Percentiles rank a stretch among this genome's conserved stretches.
Evolutionary conservation across 2,329 filamentous ascomycete genomes (phyloP).

Genomic region (Pseudocercospora fuligena): DNA sequence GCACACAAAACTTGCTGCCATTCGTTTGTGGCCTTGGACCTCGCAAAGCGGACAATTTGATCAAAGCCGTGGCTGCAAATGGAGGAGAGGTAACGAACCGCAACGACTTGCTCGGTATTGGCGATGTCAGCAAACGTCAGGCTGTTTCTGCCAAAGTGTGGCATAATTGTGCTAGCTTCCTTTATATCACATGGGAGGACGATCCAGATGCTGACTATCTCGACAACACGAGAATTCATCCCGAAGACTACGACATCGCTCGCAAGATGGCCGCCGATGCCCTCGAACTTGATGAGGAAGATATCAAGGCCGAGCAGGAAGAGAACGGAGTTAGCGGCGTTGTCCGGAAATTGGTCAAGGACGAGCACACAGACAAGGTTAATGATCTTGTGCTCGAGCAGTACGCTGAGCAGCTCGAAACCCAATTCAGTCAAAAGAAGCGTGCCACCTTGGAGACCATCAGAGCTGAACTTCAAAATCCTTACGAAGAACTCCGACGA

Average conservation of each 20-base stretch:
- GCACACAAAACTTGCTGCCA: slow-evolving; percentile 84
- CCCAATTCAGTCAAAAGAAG: slow-evolving; percentile 91
- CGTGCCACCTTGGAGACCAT: slow-evolving; percentile 96
- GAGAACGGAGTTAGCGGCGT: slow-evolving; percentile 89
- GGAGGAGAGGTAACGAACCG: slow-evolving; percentile 83
- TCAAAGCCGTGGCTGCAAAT: slow-evolving; percentile 91
- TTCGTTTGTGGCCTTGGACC: slow-evolving; percentile 91
- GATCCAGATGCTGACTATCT: slow-evolving; percentile 80
- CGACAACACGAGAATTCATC: slow-evolving; percentile 95
- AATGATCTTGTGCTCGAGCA: slow-evolving; percentile 96
- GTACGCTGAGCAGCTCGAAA: slow-evolving; percentile 93
- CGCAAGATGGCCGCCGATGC: slow-evolving; percentile 99
- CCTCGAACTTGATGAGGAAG: slow-evolving; percentile 93
- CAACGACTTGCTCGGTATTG: slow-evolving; percentile 86
- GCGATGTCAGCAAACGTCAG: slow-evolving; percentile 61
- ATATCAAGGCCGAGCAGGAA: slow-evolving; percentile 91
- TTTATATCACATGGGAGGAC: slow-evolving; percentile 77
- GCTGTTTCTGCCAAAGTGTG: slow-evolving; percentile 90
- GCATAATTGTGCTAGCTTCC: slow-evolving; percentile 95
- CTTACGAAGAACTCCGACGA: slow-evolving; percentile 91
- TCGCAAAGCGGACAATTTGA: slow-evolving; percentile 80
- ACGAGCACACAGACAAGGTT: slow-evolving; percentile 91
- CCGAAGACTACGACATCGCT: slow-evolving; percentile 96
- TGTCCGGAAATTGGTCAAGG: slow-evolving; percentile 91
- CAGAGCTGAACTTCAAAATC: slow-evolving; percentile 85